Evolutionary conservation across 106 monocot genomes (phyloP), one percentile per base, ranked within the genome.

Genomic region (Triglochin maritima): DNA sequence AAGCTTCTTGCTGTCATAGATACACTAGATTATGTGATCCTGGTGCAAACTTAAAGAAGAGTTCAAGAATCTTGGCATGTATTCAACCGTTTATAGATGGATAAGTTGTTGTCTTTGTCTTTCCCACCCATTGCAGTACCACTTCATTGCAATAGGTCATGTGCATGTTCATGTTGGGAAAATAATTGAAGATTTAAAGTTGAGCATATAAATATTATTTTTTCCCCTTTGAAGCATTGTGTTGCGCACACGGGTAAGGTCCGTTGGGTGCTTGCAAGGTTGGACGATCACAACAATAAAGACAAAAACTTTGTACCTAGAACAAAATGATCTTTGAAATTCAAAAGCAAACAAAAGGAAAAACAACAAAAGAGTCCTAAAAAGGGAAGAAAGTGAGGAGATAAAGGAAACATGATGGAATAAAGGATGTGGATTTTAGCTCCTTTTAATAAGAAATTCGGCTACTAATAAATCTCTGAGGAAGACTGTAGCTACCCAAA

Each of bases 311-410:
- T 84, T 77, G 74, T 72, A 42, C 10, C 74, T 72, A 64, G 83
- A 81, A 85, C 79, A 83, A 79, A 67, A 63, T 56, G 43, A 64
- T 47, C 74, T 77, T 72, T 77, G 62, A 76, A 81, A 79, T 63
- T 73, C 60, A 76, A 79, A 82, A 65, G 53, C 29, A 29, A 71
- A 67, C 50, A 63, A 68, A 74, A 71, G 69, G 13, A 4, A 67
- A 62, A 46, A 43, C 9, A 69, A 49, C 48, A 66, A 71, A 47
- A 53, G 47, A 73, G 50, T 60, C 81, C 78, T 85, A 85, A 86
- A 93, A 87, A 88, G 92, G 76, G 77, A 79, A 81, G 85, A 92
- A 92, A 85, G 92, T 62, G 72, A 77, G 78, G 79, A 29, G 73
- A 82, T 80, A 70, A 80, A 84, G 62, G 67, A 54, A 70, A 4